Evolutionary conservation across 441 rosid species (phyloP), one percentile per base, ranked within the genome.

Genomic region (Iberis amara): DNA sequence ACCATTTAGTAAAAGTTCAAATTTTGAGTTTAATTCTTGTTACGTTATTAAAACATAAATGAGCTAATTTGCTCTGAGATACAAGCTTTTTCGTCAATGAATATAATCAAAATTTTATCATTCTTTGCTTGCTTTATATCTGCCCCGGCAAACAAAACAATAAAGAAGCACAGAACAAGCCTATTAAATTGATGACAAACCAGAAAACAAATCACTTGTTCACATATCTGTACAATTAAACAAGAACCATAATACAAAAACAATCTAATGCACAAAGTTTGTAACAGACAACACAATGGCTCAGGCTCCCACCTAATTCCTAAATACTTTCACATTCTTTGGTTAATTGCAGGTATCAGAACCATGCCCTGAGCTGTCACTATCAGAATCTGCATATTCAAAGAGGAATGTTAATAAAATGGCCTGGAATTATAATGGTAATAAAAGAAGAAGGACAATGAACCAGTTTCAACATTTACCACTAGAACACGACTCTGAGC

Each of bases 401-500:
- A 35, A 36, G 43, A 52, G 32, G 56, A 57, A 45, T 32, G 44
- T 49, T 15, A 68, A 54, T 4, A 47, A 53, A 33, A 35, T 11
- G 43, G 64, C 24, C 48, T 9, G 39, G 47, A 12, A 47, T 30
- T 5, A 12, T 10, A 4, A 61, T 49, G 40, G 4, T 44, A 37
- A 49, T 26, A 26, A 26, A 26, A 6, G 6, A 27, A 30, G 38
- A 57, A 28, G 32, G 6, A 63, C 4, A 7, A 36, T 24, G 52
- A 50, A 50, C 12, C 45, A 57, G 40, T 36, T 40, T 62, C 44
- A 39, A 47, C 38, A 51, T 45, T 56, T 75, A 91, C 96, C 89
- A 74, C 79, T 79, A 41, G 96, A 80, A 65, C 89, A 79, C 37
- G 88, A 88, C 48, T 81, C 84, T 47, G 95, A 79, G 39, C 71